Evolutionary conservation across 1,139 yeast species (phyloP).

Genomic region (Geotrichum histeridarum): DNA sequence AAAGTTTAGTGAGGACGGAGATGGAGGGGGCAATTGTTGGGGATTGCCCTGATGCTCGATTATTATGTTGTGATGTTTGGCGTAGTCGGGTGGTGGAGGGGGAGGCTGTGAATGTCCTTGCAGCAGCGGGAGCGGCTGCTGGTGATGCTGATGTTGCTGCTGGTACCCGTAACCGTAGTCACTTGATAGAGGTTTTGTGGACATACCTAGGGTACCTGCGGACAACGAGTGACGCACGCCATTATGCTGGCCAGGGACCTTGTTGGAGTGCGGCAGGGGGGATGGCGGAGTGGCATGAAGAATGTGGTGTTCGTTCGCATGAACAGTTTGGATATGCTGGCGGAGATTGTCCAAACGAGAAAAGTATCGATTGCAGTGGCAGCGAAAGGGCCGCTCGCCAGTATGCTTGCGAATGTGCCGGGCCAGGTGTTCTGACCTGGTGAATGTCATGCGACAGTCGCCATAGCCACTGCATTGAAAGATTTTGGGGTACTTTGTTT

Average conservation of each 20-base stretch:
- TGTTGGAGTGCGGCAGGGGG: conserved; percentile 29
- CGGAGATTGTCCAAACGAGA: conserved; percentile 82
- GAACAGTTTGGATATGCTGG: conserved; percentile 94
- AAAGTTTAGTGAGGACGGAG: conserved; percentile 2
- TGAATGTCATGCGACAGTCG: conserved; percentile 83
- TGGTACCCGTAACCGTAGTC: neutral
- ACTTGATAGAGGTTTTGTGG: neutral
- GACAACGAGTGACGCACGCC: conserved; percentile 5
- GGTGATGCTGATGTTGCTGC: neutral
- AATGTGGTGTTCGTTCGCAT: conserved; percentile 63
- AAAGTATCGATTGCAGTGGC: conserved; percentile 78
- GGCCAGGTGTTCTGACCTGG: conserved; percentile 85
- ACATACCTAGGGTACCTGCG: neutral
- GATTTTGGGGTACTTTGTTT: conserved; percentile 43
- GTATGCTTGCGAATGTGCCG: conserved; percentile 91
- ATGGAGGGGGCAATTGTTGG: conserved; percentile 9
- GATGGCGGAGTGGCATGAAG: conserved; percentile 34
- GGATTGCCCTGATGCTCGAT: conserved; percentile 18
- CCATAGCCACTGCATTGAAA: conserved; percentile 86
- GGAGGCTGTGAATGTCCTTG: conserved; percentile 17
- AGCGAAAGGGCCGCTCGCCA: conserved; percentile 90
- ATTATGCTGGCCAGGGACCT: conserved; percentile 19
- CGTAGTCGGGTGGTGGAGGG: conserved; percentile 1
- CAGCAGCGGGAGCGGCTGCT: conserved; percentile 14
- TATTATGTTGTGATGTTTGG: conserved; percentile 17